A percentile compares a stretch with the other conserved stretches of the same genome.
Evolutionary conservation across 768 basidiomycete species (phyloP).

Genomic region (Goffeauzyma gilvescens): DNA sequence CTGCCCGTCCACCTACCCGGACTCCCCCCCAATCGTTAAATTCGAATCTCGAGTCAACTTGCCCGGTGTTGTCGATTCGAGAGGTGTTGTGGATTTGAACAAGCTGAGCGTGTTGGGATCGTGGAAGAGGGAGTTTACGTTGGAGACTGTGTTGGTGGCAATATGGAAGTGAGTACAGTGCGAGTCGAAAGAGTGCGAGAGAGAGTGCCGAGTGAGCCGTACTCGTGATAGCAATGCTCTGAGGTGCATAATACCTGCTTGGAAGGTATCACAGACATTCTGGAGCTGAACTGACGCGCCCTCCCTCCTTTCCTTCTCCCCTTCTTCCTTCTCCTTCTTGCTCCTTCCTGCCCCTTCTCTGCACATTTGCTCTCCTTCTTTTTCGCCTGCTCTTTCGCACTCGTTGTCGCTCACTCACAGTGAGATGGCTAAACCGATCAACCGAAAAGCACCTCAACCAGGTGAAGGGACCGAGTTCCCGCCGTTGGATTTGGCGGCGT

Average conservation of each 20-base stretch:
- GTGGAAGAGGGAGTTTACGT: conserved; percentile 58
- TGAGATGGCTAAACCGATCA: conserved; percentile 83
- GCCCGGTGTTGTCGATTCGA: conserved; percentile 62
- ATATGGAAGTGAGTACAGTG: conserved; percentile 56
- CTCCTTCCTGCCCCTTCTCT: background rate
- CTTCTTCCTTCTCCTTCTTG: background rate
- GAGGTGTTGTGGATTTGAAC: conserved; percentile 48
- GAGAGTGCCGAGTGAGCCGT: too few relatives aligned
- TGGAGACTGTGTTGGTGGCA: conserved; percentile 81
- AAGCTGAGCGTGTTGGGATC: conserved; percentile 53
- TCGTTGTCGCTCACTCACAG: conserved; percentile 34
- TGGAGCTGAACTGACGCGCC: background rate
- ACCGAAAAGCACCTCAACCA: conserved; percentile 87
- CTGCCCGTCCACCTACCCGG: conserved; percentile 61
- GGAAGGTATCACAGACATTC: background rate
- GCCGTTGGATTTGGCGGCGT: conserved; percentile 18
- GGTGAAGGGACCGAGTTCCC: conserved; percentile 49
- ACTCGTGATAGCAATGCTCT: background rate
- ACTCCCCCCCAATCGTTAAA: conserved; percentile 55
- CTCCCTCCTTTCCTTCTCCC: background rate
- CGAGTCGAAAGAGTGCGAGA: too few relatives aligned
- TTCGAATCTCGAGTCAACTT: conserved; percentile 82
- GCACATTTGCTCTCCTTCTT: background rate
- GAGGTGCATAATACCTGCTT: background rate
- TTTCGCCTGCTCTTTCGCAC: background rate